Conservation (phyloP, 2,329 filamentous ascomycete species). For the Alternaria dauci region DNA sequence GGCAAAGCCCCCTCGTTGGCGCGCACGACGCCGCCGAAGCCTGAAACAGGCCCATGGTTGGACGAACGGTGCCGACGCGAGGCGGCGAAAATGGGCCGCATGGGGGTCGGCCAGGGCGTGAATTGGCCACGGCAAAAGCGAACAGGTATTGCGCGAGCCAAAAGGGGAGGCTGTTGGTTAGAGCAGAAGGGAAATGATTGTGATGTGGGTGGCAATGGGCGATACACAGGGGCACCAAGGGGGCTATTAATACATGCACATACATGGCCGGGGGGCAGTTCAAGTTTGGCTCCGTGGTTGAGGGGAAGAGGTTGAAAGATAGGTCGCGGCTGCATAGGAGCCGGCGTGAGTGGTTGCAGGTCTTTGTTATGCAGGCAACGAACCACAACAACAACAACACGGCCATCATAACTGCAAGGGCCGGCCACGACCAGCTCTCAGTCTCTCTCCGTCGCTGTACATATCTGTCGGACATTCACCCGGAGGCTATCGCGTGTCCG, state of each 20-base stretch:
- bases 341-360: slow-evolving; percentile 5
- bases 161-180: slow-evolving; percentile 2
- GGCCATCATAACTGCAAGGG: not conserved
- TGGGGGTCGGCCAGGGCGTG: slow-evolving; percentile 11
- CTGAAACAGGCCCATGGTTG: slow-evolving; percentile 29
- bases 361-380: slow-evolving; percentile 12
- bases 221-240: not conserved
- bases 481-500: not conserved
- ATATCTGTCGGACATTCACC: not conserved
- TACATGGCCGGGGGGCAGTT: slow-evolving; percentile 2
- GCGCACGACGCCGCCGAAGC: slow-evolving; percentile 13
- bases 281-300: slow-evolving; percentile 6
- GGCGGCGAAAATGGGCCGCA: slow-evolving; percentile 14
- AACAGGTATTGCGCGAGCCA: slow-evolving; percentile 22
- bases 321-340: not conserved
- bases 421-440: not conserved
- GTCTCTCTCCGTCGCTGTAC: too few relatives aligned
- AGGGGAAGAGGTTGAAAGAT: not conserved
- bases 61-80: slow-evolving; percentile 23
- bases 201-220: slow-evolving; percentile 10
- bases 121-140: slow-evolving; percentile 22
- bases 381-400: slow-evolving; percentile 4
- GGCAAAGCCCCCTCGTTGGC: slow-evolving; percentile 25
- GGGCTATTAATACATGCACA: slow-evolving; percentile 18
- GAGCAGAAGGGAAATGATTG: slow-evolving; percentile 7